phyloP scores from a whole-genome alignment of 1,139 yeast species.

The Nematodospora anomalae region DNA sequence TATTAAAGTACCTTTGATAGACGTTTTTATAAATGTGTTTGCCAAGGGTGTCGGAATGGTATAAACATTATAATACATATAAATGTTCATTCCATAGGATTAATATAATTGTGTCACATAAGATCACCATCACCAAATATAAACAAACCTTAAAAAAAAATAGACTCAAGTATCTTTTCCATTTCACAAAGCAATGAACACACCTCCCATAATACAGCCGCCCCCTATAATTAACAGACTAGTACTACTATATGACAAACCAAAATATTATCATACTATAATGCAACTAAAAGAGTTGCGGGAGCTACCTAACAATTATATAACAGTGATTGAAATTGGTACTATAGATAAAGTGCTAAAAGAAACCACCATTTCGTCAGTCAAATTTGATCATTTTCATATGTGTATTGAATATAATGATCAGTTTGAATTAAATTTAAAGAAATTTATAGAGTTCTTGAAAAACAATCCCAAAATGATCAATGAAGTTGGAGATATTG shows the following conservation, averaged over 20 bases:
- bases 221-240: constrained; percentile 19
- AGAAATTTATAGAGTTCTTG: constrained; percentile 24
- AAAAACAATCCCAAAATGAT: constrained; percentile 20
- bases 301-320: constrained; percentile 20
- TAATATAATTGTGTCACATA: neutral
- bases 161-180: neutral
- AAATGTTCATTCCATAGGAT: too few species aligned
- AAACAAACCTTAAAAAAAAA: neutral
- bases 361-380: constrained; percentile 15
- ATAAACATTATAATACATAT: too few species aligned
- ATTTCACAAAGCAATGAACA: neutral
- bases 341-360: constrained; percentile 14
- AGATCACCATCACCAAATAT: too few species aligned
- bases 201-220: neutral
- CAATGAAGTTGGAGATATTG: constrained; percentile 24
- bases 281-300: constrained; percentile 28
- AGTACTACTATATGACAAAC: constrained; percentile 34
- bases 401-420: constrained; percentile 38
- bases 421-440: constrained; percentile 27
- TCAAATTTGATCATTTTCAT: constrained; percentile 29
- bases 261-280: constrained; percentile 30
- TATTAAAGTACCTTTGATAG: constrained; percentile 20
- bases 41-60: constrained; percentile 12
- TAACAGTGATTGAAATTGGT: constrained; percentile 24
- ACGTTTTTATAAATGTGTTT: constrained; percentile 19